Percentiles rank a stretch among this genome's conserved stretches.
Evolutionary conservation across 805 yeast genomes (phyloP).

Genomic region (Candida xyloterini): DNA sequence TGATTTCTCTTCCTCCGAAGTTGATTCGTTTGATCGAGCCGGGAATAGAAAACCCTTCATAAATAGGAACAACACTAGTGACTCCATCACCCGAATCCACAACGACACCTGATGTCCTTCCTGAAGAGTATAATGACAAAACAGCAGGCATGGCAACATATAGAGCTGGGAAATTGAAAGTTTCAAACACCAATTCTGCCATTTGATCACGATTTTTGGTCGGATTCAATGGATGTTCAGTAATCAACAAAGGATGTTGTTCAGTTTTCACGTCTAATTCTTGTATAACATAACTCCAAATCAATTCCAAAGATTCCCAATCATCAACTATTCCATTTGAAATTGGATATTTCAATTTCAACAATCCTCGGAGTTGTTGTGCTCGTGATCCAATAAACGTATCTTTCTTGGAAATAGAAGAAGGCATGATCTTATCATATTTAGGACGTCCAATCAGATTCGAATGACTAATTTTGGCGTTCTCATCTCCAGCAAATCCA

Average conservation of each 20-base stretch:
- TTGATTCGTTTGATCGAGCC: conserved; percentile 71
- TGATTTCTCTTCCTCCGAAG: conserved; percentile 83
- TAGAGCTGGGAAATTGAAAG: conserved; percentile 97
- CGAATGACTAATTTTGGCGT: conserved; percentile 64
- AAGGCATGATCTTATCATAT: conserved; percentile 72
- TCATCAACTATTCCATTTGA: conserved; percentile 73
- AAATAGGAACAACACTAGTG: conserved; percentile 86
- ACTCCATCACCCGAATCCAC: conserved; percentile 99
- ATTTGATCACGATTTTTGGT: conserved; percentile 53
- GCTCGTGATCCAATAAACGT: conserved; percentile 75
- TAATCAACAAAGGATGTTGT: conserved; percentile 83
- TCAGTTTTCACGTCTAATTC: conserved; percentile 51
- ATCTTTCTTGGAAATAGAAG: conserved; percentile 55
- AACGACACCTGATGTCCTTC: conserved; percentile 99
- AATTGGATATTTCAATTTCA: conserved; percentile 68
- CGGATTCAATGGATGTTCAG: conserved; percentile 88
- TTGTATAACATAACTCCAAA: conserved; percentile 68
- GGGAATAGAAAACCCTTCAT: conserved; percentile 80
- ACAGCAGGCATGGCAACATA: conserved; percentile 99
- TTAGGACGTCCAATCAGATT: conserved; percentile 77
- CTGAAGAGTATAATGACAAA: conserved; percentile 95
- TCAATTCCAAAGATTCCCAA: conserved; percentile 83
- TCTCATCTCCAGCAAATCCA: conserved; percentile 91
- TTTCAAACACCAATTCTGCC: conserved; percentile 68
- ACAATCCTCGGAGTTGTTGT: conserved; percentile 72